Evolutionary conservation across 495 filamentous ascomycete species (phyloP), one percentile per base, ranked within the genome.

Genomic region (Bacidia rubella): DNA sequence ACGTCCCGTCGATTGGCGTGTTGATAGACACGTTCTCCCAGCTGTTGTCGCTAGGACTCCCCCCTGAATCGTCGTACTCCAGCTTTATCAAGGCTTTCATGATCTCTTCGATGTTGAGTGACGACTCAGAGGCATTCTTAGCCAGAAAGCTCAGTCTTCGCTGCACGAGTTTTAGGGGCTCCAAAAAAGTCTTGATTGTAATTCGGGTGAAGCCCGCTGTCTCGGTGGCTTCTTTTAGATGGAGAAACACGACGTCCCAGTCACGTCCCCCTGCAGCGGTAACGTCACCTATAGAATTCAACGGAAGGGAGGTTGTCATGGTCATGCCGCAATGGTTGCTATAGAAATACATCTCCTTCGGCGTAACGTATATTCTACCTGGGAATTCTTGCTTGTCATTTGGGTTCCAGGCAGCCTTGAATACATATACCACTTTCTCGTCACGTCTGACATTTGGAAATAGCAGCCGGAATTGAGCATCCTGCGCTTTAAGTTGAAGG

Each of bases 281-380:
- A 43, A 97, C 86, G 63, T 96, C 92, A 35, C 76, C 75, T 54
- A 97, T 85, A 51, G 68, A 77, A n/a, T 78, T 74, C 42, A 98
- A 72, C 32, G 74, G 77, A 29, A 87, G 75, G 19, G 75, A 76
- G 29, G 87, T 86, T 1, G 87, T 88, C 44, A 96, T 71, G 0
- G 95, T 86, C 24, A 98, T 73, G n/a, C 92, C 92, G 60, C 93
- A 76, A 57, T 95, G 83, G 63, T 97, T 80, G 49, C 89, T 93
- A 68, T 95, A 98, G 64, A 98, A 98, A 61, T 93, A 96, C 55
- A 97, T 78, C 29, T 89, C 81, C 47, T 78, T 78, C 2, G 80
- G 74, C 1, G 93, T 97, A 43, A 95, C 81, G 64, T 90, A 98
- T 20, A 89, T 83, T 50, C 92, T 74, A 0, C 92, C 93, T 41